Evolutionary conservation across 2,329 filamentous ascomycete species (phyloP).

Genomic region (Erysiphe neolycopersici): DNA sequence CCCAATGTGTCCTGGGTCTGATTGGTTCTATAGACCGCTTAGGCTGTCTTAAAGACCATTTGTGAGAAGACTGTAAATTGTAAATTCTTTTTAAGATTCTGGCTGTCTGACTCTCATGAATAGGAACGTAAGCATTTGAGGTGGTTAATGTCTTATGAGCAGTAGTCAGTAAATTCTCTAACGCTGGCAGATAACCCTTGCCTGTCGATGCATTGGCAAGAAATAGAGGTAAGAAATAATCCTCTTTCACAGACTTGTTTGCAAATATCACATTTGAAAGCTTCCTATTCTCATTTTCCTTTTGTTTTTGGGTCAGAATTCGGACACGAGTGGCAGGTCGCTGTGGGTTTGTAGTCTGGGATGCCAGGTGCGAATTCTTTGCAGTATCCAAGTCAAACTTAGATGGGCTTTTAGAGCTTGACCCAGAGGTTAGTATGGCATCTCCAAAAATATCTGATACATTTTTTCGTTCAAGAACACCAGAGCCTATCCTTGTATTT

Average conservation of each 20-base stretch:
- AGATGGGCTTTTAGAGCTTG: slow-evolving; percentile 10
- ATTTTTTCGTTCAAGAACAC: slow-evolving; percentile 43
- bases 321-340: slow-evolving; percentile 14
- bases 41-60: slow-evolving; percentile 78
- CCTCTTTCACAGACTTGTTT: slow-evolving; percentile 31
- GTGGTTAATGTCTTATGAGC: slow-evolving; percentile 81
- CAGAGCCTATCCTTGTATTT: slow-evolving; percentile 43
- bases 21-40: slow-evolving; percentile 62
- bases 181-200: slow-evolving; percentile 33
- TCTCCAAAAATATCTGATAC: slow-evolving; percentile 46
- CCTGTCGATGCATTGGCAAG: slow-evolving; percentile 27
- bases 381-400: slow-evolving; percentile 5
- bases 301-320: slow-evolving; percentile 14
- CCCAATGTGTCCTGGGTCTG: slow-evolving; percentile 54
- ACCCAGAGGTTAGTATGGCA: slow-evolving; percentile 15
- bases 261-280: slow-evolving; percentile 56
- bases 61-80: slow-evolving; percentile 66
- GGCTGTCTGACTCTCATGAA: slow-evolving; percentile 69
- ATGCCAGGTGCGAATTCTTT: slow-evolving; percentile 7
- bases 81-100: slow-evolving; percentile 70
- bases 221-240: slow-evolving; percentile 37
- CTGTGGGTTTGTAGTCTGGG: slow-evolving; percentile 18
- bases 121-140: slow-evolving; percentile 53
- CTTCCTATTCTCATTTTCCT: slow-evolving; percentile 34
- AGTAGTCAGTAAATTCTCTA: slow-evolving; percentile 49